phyloP scores from a whole-genome alignment of 108 stramenopile genomes.

The Fragilaria radians region DNA sequence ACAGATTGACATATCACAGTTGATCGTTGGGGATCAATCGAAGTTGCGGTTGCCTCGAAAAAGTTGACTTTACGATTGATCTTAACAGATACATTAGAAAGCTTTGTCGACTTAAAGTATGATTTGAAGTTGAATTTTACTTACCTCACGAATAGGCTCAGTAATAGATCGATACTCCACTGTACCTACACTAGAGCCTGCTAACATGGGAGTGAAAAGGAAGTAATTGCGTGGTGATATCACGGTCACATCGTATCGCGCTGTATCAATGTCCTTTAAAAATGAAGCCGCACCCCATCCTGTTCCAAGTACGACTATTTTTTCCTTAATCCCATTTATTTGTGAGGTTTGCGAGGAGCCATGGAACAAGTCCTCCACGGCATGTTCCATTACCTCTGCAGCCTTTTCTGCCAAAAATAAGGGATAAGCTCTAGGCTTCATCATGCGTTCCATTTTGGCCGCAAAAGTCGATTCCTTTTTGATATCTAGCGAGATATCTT shows the following conservation, averaged over 20 bases:
- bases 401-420: constrained; percentile 82
- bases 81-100: constrained; percentile 7
- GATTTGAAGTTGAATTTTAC: constrained; percentile 1
- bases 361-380: constrained; percentile 13
- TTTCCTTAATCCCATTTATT: constrained; percentile 33
- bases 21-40: constrained; percentile 55
- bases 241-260: constrained; percentile 81
- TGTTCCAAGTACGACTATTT: constrained; percentile 86
- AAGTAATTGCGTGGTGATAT: constrained; percentile 92
- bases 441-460: constrained; percentile 42
- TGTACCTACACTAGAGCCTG: constrained; percentile 90
- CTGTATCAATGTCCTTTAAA: constrained; percentile 77
- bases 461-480: background rate
- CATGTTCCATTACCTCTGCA: constrained; percentile 50
- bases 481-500: background rate
- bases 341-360: background rate
- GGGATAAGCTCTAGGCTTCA: constrained; percentile 71
- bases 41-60: constrained; percentile 84
- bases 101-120: background rate
- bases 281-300: constrained; percentile 92
- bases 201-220: constrained; percentile 95
- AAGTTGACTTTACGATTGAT: constrained; percentile 79
- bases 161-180: constrained; percentile 90
- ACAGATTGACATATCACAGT: constrained; percentile 80
- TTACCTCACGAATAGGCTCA: constrained; percentile 84